Percentiles rank a stretch among this genome's conserved stretches.
Conservation (phyloP, 306 rosid genomes). For the Lathyrus aphaca region DNA sequence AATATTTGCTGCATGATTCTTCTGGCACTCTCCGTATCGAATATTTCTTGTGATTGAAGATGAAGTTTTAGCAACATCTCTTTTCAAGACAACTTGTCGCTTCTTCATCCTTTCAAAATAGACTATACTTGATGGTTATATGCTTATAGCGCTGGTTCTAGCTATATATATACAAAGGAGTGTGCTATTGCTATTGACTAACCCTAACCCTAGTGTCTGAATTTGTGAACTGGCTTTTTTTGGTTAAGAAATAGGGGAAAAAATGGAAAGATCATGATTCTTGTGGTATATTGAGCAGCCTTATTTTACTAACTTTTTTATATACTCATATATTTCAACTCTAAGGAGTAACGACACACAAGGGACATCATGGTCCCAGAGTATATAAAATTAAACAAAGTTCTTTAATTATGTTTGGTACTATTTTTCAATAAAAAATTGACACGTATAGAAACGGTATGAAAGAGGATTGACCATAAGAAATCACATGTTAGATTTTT, state of each 20-base stretch:
- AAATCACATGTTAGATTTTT: constrained; percentile 24
- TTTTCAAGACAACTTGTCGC: constrained; percentile 68
- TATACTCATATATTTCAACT: constrained; percentile 39
- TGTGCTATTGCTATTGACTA: constrained; percentile 42
- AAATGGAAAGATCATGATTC: constrained; percentile 30
- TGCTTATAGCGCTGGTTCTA: background rate
- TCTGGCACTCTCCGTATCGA: constrained; percentile 80
- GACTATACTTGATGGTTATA: constrained; percentile 21
- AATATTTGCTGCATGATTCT: constrained; percentile 87
- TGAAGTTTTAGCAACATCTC: constrained; percentile 53
- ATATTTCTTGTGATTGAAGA: constrained; percentile 66
- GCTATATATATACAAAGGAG: constrained; percentile 24
- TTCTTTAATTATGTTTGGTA: constrained; percentile 15
- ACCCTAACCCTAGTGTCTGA: constrained; percentile 70
- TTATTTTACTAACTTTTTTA: constrained; percentile 47
- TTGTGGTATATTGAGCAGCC: constrained; percentile 43
- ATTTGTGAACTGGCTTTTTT: constrained; percentile 37
- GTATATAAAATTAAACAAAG: background rate
- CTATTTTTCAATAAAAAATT: background rate
- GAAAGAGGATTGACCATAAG: constrained; percentile 21
- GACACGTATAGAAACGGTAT: background rate
- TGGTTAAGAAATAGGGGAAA: constrained; percentile 37
- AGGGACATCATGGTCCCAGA: constrained; percentile 36
- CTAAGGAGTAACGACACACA: constrained; percentile 22
- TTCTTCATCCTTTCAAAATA: constrained; percentile 63